Conservation (phyloP, 148 eudicot genomes). For the Polygonum maritimum region DNA sequence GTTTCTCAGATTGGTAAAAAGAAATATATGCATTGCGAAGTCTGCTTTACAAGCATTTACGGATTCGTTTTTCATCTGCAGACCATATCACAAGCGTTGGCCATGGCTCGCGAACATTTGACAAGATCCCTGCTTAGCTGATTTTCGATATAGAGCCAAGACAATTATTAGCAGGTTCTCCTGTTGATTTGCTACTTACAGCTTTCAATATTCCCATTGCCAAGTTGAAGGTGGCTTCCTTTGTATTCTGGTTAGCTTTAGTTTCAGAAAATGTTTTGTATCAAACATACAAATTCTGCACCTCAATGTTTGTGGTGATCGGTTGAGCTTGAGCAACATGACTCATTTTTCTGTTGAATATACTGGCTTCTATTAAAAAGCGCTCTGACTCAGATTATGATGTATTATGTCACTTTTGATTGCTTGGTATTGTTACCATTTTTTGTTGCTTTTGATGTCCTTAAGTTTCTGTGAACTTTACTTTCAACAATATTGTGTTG, state of each 20-base stretch:
- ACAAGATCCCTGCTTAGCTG: slow-evolving; percentile 43
- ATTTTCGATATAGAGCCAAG: slow-evolving; percentile 1
- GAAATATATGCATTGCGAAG: neutral
- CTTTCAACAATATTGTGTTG: neutral
- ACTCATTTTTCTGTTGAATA: neutral
- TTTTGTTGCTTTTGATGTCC: neutral
- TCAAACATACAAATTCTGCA: neutral
- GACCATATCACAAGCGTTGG: slow-evolving; percentile 49
- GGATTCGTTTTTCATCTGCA: neutral
- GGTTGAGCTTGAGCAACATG: slow-evolving; percentile 4
- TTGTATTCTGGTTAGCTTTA: slow-evolving; percentile 1
- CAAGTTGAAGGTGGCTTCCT: slow-evolving; percentile 1
- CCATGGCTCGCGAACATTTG: slow-evolving; percentile 46
- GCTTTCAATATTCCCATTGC: neutral
- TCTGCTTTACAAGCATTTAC: neutral
- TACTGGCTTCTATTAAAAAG: neutral
- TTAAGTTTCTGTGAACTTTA: neutral
- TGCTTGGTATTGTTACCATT: neutral
- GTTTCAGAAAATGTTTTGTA: neutral
- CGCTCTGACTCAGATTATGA: neutral
- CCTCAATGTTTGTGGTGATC: neutral
- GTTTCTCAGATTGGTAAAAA: neutral
- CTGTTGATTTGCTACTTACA: slow-evolving; percentile 1
- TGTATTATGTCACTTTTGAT: neutral
- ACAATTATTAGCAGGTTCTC: neutral